Percentiles rank a stretch among this genome's conserved stretches.
Conservation (phyloP, 495 filamentous ascomycete species). For the Filosporella fistucella region DNA sequence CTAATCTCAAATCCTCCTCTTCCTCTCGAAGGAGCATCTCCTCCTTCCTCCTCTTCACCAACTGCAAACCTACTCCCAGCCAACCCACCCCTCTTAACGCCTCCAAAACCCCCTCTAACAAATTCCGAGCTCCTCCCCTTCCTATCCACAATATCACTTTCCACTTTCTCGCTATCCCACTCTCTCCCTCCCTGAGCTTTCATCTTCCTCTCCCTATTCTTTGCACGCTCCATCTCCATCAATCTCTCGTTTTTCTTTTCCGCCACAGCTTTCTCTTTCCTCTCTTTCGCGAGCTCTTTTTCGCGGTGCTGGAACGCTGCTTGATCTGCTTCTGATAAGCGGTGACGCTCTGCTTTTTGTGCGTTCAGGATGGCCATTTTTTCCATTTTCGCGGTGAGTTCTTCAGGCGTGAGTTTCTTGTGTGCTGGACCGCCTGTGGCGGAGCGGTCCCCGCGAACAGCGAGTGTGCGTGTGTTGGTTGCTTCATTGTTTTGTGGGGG, state of each 20-base stretch:
- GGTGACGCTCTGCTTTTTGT: constrained; percentile 54
- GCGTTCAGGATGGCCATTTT: constrained; percentile 55
- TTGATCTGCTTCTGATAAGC: constrained; percentile 62
- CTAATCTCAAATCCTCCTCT: constrained; percentile 12
- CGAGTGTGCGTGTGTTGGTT: constrained; percentile 24
- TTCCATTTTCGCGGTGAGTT: constrained; percentile 56
- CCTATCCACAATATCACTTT: constrained; percentile 47
- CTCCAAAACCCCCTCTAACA: constrained; percentile 57
- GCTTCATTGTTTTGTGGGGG: neutral
- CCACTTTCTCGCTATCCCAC: constrained; percentile 73
- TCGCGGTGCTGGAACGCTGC: constrained; percentile 64
- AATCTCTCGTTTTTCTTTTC: constrained; percentile 52
- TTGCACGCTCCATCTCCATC: constrained; percentile 68
- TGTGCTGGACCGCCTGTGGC: constrained; percentile 60
- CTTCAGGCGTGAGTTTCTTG: constrained; percentile 66
- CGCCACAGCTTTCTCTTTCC: constrained; percentile 41
- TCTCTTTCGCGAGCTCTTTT: constrained; percentile 31
- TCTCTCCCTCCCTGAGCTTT: constrained; percentile 61
- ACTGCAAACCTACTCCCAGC: constrained; percentile 14
- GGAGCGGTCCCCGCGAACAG: constrained; percentile 64
- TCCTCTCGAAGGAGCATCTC: neutral
- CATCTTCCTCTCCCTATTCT: constrained; percentile 67
- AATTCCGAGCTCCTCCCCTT: constrained; percentile 33
- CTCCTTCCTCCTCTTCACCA: constrained; percentile 2
- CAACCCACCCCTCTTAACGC: constrained; percentile 31